Base-by-base conservation (phyloP, 257 asterid genomes). In the Apocynum venetum region DNA sequence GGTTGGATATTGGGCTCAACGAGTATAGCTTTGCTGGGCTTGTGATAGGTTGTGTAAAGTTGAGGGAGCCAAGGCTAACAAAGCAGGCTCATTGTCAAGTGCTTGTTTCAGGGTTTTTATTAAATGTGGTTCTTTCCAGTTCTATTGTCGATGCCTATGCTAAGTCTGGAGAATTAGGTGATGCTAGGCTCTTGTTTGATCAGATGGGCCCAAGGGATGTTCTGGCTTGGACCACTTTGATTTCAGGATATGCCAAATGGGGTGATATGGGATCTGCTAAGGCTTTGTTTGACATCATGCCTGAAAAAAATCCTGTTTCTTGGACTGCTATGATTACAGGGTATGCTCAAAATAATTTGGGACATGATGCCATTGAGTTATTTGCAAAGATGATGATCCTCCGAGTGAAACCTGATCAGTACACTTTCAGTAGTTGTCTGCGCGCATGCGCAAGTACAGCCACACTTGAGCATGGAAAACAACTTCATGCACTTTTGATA, bases 141-240 rank as follows among this genome's bases (percentile, higher is more conserved):
- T 91, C 97, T 41, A 52, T 89, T 65, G 55, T 91, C 12, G 97
- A 90, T 77, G 91, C 86, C 14, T 91, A 93, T 89, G 90, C 89
- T 25, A 90, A 85, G 85, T 88, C 92, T 84, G 93, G 93, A 71
- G 84, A 80, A 52, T 43, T 93, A 83, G 60, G 80, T 60, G 91
- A 89, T 82, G 92, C 93, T 14, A 85, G 88, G 80, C 83, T 80
- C 77, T 77, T 91, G 82, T 91, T 93, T 86, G 89, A 86, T 86
- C 89, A 85, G 83, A 90, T 93, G 91, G 76, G 38, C 38, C 75
- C 15, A 72, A 88, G 82, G 84, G 97, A 91, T 65, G 83, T 89
- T 80, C 84, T 88, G 76, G 86, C 92, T 76, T 93, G 96, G 93
- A 93, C 98, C 83, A 90, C 92, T 68, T 82, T 93, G 86, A 86